Base-by-base conservation (phyloP, 495 filamentous ascomycete genomes). In the Penicillium arizonense region DNA sequence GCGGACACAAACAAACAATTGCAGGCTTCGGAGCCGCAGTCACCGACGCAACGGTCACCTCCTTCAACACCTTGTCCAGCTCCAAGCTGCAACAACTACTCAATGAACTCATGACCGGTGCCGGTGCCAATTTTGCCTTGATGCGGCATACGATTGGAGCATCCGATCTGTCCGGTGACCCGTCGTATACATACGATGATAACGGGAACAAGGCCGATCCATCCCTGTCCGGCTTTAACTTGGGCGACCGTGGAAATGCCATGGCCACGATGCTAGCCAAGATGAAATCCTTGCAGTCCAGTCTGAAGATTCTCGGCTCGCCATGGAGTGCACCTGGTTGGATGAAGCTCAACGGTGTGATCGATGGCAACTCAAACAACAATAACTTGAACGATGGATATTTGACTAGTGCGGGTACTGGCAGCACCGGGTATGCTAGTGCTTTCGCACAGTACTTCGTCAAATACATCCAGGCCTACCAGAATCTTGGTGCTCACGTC, bases 321-420 rank as follows among this genome's bases (percentile, higher is more conserved):
- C 67, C 78, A 1, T 84, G 81, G 81, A 76, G 71, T 38, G 64
- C 77, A 0, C 81, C 81, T 0, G 80, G 74, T 0, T 84, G 81
- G 80, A 83, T 84, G 80, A 81, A 84, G 58, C 50, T 78, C 20
- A 78, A 82, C 47, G 65, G 70, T 20, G 76, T 73, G 44, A 70
- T 81, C 12, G 68, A 72, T 26, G 77, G 78, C 18, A 71, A 64
- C 26, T 74, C 74, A 0, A 63, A 59, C 21, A 70, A 80, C 55
- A 83, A 83, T 55, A 75, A 75, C 50, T 65, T 83, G 23, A 76
- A 84, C 56, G 63, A 72, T 44, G 67, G 71, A 21, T 67, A 69
- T 24, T 26, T 59, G 45, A 57, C 54, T 21, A 57, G 58, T 23
- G 52, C 50, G 0, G 63, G 57, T 16, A 61, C 55, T 10, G 63